Percentiles rank a stretch among this genome's conserved stretches.
phyloP scores from a whole-genome alignment of 768 basidiomycete species.

The Trametes villosa region DNA sequence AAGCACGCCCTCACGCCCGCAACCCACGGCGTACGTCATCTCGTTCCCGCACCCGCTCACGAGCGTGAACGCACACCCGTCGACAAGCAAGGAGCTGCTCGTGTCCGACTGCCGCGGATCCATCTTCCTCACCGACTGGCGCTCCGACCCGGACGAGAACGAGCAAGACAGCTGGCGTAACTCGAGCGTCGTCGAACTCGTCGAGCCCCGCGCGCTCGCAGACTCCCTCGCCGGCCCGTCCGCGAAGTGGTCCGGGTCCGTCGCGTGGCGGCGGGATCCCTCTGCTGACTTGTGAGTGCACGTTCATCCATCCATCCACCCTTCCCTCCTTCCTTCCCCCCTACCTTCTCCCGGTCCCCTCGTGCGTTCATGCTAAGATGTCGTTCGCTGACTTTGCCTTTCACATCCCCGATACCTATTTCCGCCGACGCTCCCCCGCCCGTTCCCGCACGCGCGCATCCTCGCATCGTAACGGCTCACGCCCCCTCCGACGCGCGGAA shows the following conservation, averaged over 20 bases:
- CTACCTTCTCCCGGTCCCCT: background rate
- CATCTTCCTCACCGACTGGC: slow-evolving; percentile 83
- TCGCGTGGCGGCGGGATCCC: slow-evolving; percentile 67
- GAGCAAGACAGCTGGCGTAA: slow-evolving; percentile 62
- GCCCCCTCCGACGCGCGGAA: slow-evolving; percentile 2
- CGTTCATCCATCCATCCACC: no score
- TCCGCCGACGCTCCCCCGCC: background rate
- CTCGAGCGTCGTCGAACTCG: slow-evolving; percentile 67
- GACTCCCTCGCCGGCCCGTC: slow-evolving; percentile 52
- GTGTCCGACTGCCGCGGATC: slow-evolving; percentile 77
- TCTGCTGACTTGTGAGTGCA: slow-evolving; percentile 74
- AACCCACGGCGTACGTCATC: slow-evolving; percentile 80
- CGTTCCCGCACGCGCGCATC: slow-evolving; percentile 4
- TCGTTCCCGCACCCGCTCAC: slow-evolving; percentile 73
- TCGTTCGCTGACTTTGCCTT: background rate
- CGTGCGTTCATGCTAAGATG: background rate
- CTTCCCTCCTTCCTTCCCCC: background rate
- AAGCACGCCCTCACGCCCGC: slow-evolving; percentile 48
- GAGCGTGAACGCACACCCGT: slow-evolving; percentile 70
- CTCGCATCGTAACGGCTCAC: no score
- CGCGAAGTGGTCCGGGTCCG: slow-evolving; percentile 56
- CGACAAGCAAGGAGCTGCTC: slow-evolving; percentile 77
- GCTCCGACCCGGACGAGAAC: slow-evolving; percentile 61
- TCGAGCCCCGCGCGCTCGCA: slow-evolving; percentile 68
- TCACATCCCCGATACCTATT: no score